Evolutionary conservation across 2,329 filamentous ascomycete genomes (phyloP), one percentile per base, ranked within the genome.

Genomic region (Arachnomyces sp.): DNA sequence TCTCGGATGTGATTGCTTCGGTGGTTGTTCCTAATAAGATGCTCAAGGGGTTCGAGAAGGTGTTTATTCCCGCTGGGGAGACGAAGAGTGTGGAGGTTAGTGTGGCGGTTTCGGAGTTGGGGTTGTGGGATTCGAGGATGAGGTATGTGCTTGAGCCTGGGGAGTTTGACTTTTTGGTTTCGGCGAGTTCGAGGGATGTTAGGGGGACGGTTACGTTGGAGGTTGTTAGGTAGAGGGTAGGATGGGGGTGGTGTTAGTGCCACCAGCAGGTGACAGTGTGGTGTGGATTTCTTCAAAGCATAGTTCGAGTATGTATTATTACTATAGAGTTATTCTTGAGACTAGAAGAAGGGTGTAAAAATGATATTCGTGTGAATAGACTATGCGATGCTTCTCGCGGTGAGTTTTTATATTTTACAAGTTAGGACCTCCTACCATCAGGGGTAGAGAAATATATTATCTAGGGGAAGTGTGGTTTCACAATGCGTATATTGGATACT

Each of bases 111-210:
- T 50, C 56, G 14, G 66, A 74, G 35, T 57, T 76, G 47, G 75
- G 75, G 0, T 51, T 79, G 6, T 80, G 76, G 76, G 65, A 77
- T 55, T 50, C 61, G 9, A 66, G 60, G 28, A 82, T 84, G 78
- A 64, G 80, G 57, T 86, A 86, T 58, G 79, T 84, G 16, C 81
- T 87, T 29, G 83, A 87, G 68, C 74, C 74, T 2, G 82, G 82
- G 1, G 72, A 79, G 31, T 87, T 86, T 56, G 60, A 70, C 4
- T 64, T 84, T 7, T 65, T 71, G 40, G 72, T 81, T 12, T 82
- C 81, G 2, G 60, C 62, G n/a, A 73, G 66, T 46, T 59, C 57
- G n/a, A 44, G 44, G 39, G 59, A 61, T 52, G 56, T 60, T 41
- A 43, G 56, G 38, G 58, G 51, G 4, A 60, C 56, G 42, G 48